Percentiles rank a stretch among this genome's conserved stretches.
Conservation (phyloP, 192 early-diverging fungal species). For the Coemansia umbellata region DNA sequence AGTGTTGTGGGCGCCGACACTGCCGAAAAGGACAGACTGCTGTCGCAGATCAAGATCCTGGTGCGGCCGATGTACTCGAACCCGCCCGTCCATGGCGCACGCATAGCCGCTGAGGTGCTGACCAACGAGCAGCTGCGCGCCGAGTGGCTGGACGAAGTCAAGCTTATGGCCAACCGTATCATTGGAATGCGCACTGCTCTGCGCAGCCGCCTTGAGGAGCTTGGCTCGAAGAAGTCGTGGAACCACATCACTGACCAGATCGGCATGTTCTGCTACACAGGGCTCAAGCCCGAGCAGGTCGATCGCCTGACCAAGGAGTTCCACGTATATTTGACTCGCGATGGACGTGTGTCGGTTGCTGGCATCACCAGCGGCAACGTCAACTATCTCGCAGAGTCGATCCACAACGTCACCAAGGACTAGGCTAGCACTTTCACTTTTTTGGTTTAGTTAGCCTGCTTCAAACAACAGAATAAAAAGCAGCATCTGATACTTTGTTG, state of each 20-base stretch:
- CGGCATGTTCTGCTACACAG: conserved; percentile 99
- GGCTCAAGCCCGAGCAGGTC: conserved; percentile 84
- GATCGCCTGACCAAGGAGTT: conserved; percentile 76
- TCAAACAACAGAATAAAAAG: too few species aligned
- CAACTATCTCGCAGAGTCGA: conserved; percentile 92
- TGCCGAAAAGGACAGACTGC: conserved; percentile 75
- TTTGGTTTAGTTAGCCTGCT: too few species aligned
- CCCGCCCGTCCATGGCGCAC: conserved; percentile 93
- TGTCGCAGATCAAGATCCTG: conserved; percentile 93
- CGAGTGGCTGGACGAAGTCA: conserved; percentile 92
- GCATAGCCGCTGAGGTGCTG: conserved; percentile 88
- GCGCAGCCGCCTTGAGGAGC: conserved; percentile 74
- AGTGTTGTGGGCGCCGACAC: conserved; percentile 70
- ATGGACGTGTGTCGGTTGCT: conserved; percentile 96
- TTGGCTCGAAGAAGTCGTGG: conserved; percentile 77
- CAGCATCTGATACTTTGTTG: too few species aligned
- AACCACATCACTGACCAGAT: conserved; percentile 92
- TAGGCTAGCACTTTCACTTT: conserved; percentile 2
- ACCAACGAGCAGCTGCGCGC: conserved; percentile 62
- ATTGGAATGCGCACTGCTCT: conserved; percentile 84
- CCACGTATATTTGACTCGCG: conserved; percentile 90
- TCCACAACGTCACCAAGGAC: conserved; percentile 90
- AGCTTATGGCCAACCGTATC: conserved; percentile 96
- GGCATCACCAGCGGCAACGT: conserved; percentile 93
- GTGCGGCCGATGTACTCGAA: conserved; percentile 99